Evolutionary conservation across 2,329 filamentous ascomycete species (phyloP), one percentile per base, ranked within the genome.

Genomic region (Fusarium proliferatum): DNA sequence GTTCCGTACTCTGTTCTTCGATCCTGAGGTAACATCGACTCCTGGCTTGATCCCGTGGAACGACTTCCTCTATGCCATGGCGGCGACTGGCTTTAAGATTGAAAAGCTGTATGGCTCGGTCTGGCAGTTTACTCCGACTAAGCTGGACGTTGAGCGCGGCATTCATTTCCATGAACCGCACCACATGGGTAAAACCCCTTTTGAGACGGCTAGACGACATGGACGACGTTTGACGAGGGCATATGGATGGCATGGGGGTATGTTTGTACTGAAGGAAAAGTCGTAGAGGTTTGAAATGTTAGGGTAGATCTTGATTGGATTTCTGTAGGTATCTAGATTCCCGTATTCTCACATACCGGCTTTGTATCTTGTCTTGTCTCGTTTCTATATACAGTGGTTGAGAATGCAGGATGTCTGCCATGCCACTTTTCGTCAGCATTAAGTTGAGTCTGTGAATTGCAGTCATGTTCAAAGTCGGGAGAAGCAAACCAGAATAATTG

Each of bases 51-150:
- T 66, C 1, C 15, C 43, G 1, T 67, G 51, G 61, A 58, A 43
- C 3, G 43, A 59, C 11, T 66, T 67, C 9, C 51, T 51, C 0
- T 34, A 65, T 26, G 33, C 61, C 0, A 67, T 67, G 61, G 49
- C n/a, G 7, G 64, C 38, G 1, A 59, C 61, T 2, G 51, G 64
- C 0, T 67, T 59, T 2, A 16, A 36, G 7, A 58, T 59, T 12
- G 38, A 51, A 38, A 67, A 66, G 43, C 15, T 67, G 9, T 51
- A 59, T 23, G 64, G 64, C 9, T 65, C 64, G 0, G 61, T 65
- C 0, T 67, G 64, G 64, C 43, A 67, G 3, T 65, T 67, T 15
- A 23, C 33, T 1, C 51, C 61, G 0, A 67, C 51, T 8, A 12
- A n/a, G 3, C 15, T 67, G 2, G 26, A 45, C 11, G 36, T 58